Base-by-base conservation (phyloP, 2,329 filamentous ascomycete genomes). In the Colletotrichum cereale region DNA sequence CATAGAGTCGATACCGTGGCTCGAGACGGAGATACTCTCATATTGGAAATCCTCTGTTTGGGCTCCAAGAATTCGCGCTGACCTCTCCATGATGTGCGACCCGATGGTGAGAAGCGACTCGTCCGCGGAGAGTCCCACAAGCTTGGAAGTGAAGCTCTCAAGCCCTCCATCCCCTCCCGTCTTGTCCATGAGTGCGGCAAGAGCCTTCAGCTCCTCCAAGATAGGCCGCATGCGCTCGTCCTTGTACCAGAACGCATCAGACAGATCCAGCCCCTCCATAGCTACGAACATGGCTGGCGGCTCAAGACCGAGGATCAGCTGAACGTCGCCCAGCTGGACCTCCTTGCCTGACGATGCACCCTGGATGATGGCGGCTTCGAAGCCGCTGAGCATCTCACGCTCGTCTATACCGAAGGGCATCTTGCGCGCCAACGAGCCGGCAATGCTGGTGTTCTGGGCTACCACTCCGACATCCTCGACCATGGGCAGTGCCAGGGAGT, bases 401-500 rank as follows among this genome's bases (percentile, higher is more conserved):
- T 47, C 44, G 44, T 47, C 44, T 47, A 47, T 47, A 47, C 44
- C 44, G 21, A 47, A 47, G 44, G 44, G 44, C 44, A 47, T 47
- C 44, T 47, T 47, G 44, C 44, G 44, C 44, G 44, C 44, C 44
- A 47, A 47, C 44, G 44, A 47, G 44, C 24, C 44, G 44, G 44
- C 44, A 47, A 47, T 47, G 44, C 44, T 12, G 44, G 44, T 47
- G 44, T 47, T 47, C 44, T 47, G 21, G 21, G 44, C 44, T 12
- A 47, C 44, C 44, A 47, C 44, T 24, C 44, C 44, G 21, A 47
- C 44, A 24, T 47, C 44, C 44, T 47, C 44, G 44, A 47, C 44
- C 44, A 24, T 47, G 44, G 73, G n/a, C 78, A 75, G 42, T 77
- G 77, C 2, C 29, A 88, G 79, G 0, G 84, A 82, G 63, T 88